Percentiles rank a stretch among this genome's conserved stretches.
Conservation (phyloP, 345 rosid genomes). For the Erysimum cheiranthoides region DNA sequence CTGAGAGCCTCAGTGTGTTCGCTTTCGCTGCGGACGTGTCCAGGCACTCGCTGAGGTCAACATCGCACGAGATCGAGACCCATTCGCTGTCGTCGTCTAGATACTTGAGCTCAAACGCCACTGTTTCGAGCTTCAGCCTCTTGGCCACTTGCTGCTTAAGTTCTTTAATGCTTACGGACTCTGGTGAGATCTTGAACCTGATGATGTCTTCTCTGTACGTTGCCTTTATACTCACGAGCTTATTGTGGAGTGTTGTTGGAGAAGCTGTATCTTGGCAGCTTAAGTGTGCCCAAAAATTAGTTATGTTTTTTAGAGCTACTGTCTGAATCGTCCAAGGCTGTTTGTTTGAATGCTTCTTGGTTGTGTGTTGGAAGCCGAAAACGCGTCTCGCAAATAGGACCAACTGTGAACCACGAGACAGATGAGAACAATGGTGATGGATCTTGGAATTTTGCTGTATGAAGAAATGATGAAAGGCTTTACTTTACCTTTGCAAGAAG, state of each 20-base stretch:
- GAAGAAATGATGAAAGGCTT: slow-evolving; percentile 5
- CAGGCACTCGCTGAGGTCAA: no score
- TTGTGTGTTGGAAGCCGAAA: slow-evolving; percentile 38
- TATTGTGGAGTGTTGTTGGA: slow-evolving; percentile 39
- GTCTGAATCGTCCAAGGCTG: slow-evolving; percentile 39
- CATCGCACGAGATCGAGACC: no score
- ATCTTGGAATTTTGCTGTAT: slow-evolving; percentile 41
- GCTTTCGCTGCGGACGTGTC: no score
- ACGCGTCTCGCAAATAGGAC: slow-evolving; percentile 41
- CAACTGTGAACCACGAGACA: slow-evolving; percentile 37
- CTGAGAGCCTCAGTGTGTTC: no score
- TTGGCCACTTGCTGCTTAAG: no score
- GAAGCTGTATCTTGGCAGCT: slow-evolving; percentile 28
- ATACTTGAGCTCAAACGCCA: no score
- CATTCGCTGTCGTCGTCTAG: no score
- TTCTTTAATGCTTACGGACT: no score
- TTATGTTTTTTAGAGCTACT: slow-evolving; percentile 42
- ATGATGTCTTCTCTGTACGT: no score
- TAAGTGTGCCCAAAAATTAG: slow-evolving; percentile 27
- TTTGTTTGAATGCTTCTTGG: slow-evolving; percentile 37
- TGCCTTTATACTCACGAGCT: no score
- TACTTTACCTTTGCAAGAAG: slow-evolving; percentile 75
- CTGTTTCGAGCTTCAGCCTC: no score
- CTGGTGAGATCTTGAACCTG: no score
- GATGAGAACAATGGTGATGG: slow-evolving; percentile 25